Percentiles rank a stretch among this genome's conserved stretches.
Conservation (phyloP, 1,284 basidiomycete genomes). For the Irpex sp. region DNA sequence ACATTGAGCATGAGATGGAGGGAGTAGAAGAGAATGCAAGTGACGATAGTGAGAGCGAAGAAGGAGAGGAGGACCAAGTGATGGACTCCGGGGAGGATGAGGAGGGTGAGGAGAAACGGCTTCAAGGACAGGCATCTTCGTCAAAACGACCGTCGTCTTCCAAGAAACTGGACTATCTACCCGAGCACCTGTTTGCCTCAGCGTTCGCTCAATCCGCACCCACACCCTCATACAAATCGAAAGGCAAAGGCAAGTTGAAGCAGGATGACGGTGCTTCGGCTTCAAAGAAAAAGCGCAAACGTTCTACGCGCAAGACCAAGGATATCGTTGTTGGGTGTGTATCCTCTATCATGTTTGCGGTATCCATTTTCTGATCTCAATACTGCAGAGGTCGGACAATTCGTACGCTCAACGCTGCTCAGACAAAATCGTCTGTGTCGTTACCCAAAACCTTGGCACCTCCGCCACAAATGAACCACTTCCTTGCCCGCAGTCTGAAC, state of each 20-base stretch:
- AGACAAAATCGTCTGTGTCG: conserved; percentile 8
- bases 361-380: background rate
- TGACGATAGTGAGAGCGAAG: conserved; percentile 46
- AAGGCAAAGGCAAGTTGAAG: conserved; percentile 8
- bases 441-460: conserved; percentile 18
- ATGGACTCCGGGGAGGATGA: conserved; percentile 1
- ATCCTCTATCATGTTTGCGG: background rate
- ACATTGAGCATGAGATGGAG: conserved; percentile 11
- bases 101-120: conserved; percentile 5
- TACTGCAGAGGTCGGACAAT: conserved; percentile 24
- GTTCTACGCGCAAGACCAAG: conserved; percentile 22
- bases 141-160: background rate
- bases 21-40: conserved; percentile 4
- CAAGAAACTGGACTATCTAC: conserved; percentile 25
- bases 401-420: conserved; percentile 22
- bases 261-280: background rate
- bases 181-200: conserved; percentile 30
- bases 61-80: conserved; percentile 31
- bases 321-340: conserved; percentile 29
- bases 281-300: conserved; percentile 4
- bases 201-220: conserved; percentile 19
- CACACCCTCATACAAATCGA: conserved; percentile 12
- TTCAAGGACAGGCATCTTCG: conserved; percentile 7
- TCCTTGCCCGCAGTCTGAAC: conserved; percentile 24
- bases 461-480: conserved; percentile 20